Conservation (phyloP, 768 basidiomycete genomes). For the Sporobolomyces roseus region DNA sequence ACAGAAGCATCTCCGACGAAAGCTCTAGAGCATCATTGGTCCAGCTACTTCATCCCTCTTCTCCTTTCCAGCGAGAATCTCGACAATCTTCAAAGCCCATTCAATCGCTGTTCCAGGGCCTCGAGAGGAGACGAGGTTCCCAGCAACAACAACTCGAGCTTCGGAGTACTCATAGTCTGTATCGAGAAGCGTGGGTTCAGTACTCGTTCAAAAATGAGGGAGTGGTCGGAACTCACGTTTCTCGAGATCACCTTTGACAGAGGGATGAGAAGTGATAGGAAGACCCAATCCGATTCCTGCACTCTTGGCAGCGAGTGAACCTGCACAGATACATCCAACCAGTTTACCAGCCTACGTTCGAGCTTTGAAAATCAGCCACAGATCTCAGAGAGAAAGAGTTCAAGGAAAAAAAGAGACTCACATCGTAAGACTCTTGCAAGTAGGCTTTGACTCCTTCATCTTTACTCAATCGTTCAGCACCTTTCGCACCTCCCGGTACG, state of each 20-base stretch:
- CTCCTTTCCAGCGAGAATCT: slow-evolving; percentile 24
- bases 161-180: slow-evolving; percentile 37
- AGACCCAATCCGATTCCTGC: slow-evolving; percentile 32
- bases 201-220: background rate
- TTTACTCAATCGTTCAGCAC: slow-evolving; percentile 34
- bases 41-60: slow-evolving; percentile 37
- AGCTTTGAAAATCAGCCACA: background rate
- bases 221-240: slow-evolving; percentile 11
- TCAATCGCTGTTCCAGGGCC: slow-evolving; percentile 40
- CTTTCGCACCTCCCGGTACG: slow-evolving; percentile 40
- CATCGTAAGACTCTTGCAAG: slow-evolving; percentile 16
- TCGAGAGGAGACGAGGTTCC: slow-evolving; percentile 35
- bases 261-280: slow-evolving; percentile 35
- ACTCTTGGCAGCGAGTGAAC: slow-evolving; percentile 36
- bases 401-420: background rate
- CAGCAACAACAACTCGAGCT: slow-evolving; percentile 34
- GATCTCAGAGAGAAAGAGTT: background rate
- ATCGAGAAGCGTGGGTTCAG: background rate
- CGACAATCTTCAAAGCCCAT: slow-evolving; percentile 31
- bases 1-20: background rate
- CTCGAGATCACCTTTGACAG: slow-evolving; percentile 36
- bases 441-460: slow-evolving; percentile 22
- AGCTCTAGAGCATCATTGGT: slow-evolving; percentile 27
- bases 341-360: slow-evolving; percentile 24
- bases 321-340: slow-evolving; percentile 39